Conservation (phyloP, 1,284 basidiomycete species). For the Cryptococcus sp. region DNA sequence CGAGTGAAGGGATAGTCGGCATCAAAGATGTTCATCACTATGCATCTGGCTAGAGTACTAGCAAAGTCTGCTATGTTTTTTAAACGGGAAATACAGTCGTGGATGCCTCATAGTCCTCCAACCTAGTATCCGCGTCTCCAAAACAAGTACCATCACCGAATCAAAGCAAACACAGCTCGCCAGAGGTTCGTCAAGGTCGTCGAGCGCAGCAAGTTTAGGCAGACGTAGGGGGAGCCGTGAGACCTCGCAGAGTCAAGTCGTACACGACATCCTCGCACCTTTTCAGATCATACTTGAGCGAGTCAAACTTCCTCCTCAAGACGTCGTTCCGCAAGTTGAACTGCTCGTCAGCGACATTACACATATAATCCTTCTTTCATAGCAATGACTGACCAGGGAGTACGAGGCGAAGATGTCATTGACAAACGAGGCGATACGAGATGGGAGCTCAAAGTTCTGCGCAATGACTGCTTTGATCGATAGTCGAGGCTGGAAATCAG, state of each 20-base stretch:
- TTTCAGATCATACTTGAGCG: constrained; percentile 48
- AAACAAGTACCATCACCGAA: no score
- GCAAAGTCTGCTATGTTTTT: no score
- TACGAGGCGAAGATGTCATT: constrained; percentile 47
- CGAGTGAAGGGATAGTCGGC: no score
- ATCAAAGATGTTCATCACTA: no score
- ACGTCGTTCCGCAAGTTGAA: constrained; percentile 47
- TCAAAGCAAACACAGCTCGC: not conserved
- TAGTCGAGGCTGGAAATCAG: constrained; percentile 38
- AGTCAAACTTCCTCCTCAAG: constrained; percentile 45
- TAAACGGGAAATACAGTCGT: no score
- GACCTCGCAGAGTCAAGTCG: constrained; percentile 41
- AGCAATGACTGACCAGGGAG: constrained; percentile 36
- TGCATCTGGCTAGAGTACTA: no score
- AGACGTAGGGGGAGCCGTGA: constrained; percentile 11
- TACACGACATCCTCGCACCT: constrained; percentile 48
- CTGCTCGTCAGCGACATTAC: constrained; percentile 22
- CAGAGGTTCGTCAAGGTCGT: not conserved
- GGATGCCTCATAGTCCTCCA: no score
- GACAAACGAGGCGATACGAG: constrained; percentile 46
- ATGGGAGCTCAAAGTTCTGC: constrained; percentile 43
- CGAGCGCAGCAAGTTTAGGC: not conserved
- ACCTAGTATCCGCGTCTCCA: no score
- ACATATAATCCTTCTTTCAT: not conserved
- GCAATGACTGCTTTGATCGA: constrained; percentile 47